Evolutionary conservation across 2,329 filamentous ascomycete species (phyloP).

Genomic region (Salinomyces thailandicus): DNA sequence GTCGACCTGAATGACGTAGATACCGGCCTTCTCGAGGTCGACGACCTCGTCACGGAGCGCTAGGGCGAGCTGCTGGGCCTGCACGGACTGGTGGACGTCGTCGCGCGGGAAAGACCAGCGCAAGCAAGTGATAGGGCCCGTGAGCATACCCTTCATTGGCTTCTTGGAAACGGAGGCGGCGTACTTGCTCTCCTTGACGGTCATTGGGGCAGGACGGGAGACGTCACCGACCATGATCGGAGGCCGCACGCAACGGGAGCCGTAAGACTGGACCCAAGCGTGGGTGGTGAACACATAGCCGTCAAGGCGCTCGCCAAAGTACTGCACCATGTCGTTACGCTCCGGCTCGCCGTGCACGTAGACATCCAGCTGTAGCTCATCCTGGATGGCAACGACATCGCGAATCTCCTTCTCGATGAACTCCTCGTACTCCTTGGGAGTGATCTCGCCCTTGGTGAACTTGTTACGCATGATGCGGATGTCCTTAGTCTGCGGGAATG

Average conservation of each 20-base stretch:
- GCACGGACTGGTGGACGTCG: slow-evolving; percentile 96
- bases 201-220: slow-evolving; percentile 93
- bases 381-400: slow-evolving; percentile 90
- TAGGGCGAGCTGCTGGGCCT: slow-evolving; percentile 96
- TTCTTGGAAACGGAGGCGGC: slow-evolving; percentile 92
- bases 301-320: slow-evolving; percentile 95
- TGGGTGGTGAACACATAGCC: slow-evolving; percentile 99
- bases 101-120: slow-evolving; percentile 99
- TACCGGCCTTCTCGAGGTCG: slow-evolving; percentile 91
- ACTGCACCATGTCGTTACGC: slow-evolving; percentile 99
- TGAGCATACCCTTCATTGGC: slow-evolving; percentile 99
- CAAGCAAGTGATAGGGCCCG: slow-evolving; percentile 95
- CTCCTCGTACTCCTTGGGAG: slow-evolving; percentile 82
- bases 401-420: slow-evolving; percentile 99
- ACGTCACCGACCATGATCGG: slow-evolving; percentile 98
- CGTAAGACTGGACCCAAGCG: slow-evolving; percentile 97
- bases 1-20: slow-evolving; percentile 98
- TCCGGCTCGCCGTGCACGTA: slow-evolving; percentile 98
- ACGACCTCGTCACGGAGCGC: slow-evolving; percentile 97
- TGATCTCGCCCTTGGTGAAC: slow-evolving; percentile 98
- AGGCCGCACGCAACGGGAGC: slow-evolving; percentile 94
- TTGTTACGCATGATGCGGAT: slow-evolving; percentile 95
- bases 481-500: slow-evolving; percentile 98
- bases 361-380: slow-evolving; percentile 94
- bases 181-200: slow-evolving; percentile 99